These are phyloP conservation scores for Annona squamosa DNA, from an alignment of 164 flowering plant genomes.

Conservation along the genomic window DNA sequence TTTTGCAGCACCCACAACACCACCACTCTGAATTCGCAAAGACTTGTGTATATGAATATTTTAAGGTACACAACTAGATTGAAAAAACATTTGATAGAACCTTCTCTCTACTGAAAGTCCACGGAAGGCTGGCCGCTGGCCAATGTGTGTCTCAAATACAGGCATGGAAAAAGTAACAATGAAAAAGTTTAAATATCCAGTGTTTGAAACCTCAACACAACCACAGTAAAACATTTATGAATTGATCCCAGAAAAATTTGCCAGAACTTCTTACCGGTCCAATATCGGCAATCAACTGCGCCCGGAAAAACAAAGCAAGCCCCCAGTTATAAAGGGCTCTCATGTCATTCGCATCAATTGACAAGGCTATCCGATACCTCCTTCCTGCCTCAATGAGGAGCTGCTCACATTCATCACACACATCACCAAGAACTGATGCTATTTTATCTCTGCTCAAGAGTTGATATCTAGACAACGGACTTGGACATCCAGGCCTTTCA, in stretches of 20 bases:
- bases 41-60: too few species aligned
- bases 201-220: too few species aligned
- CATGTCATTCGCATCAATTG: conserved; percentile 76
- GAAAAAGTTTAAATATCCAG: not conserved
- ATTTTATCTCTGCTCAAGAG: conserved; percentile 38
- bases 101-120: not conserved
- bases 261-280: conserved; percentile 64
- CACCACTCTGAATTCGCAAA: too few species aligned
- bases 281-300: conserved; percentile 84
- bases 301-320: conserved; percentile 85
- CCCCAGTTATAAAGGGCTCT: conserved; percentile 95
- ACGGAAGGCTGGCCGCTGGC: not conserved
- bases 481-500: conserved; percentile 16
- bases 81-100: not conserved
- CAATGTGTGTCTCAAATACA: not conserved
- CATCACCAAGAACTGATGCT: conserved; percentile 48
- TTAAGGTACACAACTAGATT: too few species aligned
- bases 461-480: conserved; percentile 23
- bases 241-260: not conserved
- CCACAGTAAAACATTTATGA: too few species aligned
- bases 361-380: conserved; percentile 64
- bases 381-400: conserved; percentile 89
- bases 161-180: conserved; percentile 1
- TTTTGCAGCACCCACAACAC: too few species aligned
- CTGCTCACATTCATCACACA: conserved; percentile 91